Base-by-base conservation (phyloP, 345 rosid species). In the Anacardium occidentale region DNA sequence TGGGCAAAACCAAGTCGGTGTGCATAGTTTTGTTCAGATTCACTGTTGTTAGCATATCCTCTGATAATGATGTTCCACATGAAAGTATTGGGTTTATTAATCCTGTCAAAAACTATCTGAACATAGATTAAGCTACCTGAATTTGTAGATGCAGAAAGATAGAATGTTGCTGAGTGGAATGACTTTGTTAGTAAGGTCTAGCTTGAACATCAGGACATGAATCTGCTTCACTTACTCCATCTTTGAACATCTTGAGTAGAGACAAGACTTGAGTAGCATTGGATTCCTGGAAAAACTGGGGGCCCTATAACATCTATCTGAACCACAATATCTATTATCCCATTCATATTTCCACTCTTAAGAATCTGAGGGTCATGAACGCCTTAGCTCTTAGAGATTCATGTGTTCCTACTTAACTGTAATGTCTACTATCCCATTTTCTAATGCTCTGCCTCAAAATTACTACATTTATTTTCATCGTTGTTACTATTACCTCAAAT, bases 1-100 rank as follows among this genome's bases (percentile, higher is more conserved):
- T n/a, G n/a, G n/a, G n/a, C n/a, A n/a, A n/a, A n/a, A n/a, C n/a
- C n/a, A n/a, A n/a, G n/a, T n/a, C n/a, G n/a, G n/a, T n/a, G n/a
- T n/a, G n/a, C n/a, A n/a, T n/a, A n/a, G n/a, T n/a, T n/a, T 18
- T 25, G 69, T 21, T 85, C 79, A 5, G 96, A 88, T 63, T 86
- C 32, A 24, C 73, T 63, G 66, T 86, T 73, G 68, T 32, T 40
- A 0, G 90, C 77, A 29, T 82, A 85, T 54, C 85, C 91, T 81
- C 76, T 86, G 77, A 92, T 82, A 89, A 92, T 84, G 2, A 82
- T 69, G 73, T 90, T 92, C 88, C 92, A 87, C 80, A 83, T 69
- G 86, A 84, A 85, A 69, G 85, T 83, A 32, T 84, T 80, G 21
- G 85, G 90, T 55, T 44, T 71, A 44, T 66, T 63, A 25, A 82